phyloP scores from a whole-genome alignment of 2,329 filamentous ascomycete genomes.

The Penicillium sp. region DNA sequence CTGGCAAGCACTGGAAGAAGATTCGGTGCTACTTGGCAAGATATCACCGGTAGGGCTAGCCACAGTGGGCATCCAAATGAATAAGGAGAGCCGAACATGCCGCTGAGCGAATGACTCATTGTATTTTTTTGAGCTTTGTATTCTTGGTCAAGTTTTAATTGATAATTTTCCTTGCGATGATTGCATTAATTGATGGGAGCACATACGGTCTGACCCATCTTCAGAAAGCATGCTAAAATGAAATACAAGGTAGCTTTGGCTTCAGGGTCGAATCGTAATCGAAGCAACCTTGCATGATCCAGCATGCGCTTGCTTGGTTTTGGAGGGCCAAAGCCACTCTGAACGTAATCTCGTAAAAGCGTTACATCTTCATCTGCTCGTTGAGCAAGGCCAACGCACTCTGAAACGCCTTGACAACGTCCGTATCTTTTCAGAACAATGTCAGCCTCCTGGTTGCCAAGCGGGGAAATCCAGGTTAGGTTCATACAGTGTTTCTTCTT shows the following conservation, averaged over 20 bases:
- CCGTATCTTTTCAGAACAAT: slow-evolving; percentile 34
- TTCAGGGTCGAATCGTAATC: background rate
- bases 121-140: background rate
- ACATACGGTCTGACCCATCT: background rate
- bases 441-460: slow-evolving; percentile 14
- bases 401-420: slow-evolving; percentile 52
- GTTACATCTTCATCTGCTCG: slow-evolving; percentile 27
- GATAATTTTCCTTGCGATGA: background rate
- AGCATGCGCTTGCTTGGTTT: slow-evolving; percentile 4
- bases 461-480: slow-evolving; percentile 10
- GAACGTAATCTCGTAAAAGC: background rate
- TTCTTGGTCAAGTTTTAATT: background rate
- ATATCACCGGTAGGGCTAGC: slow-evolving; percentile 66
- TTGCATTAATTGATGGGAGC: background rate
- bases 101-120: background rate
- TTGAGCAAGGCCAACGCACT: slow-evolving; percentile 49
- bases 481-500: slow-evolving; percentile 78
- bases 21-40: slow-evolving; percentile 85
- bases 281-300: background rate
- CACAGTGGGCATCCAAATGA: slow-evolving; percentile 11
- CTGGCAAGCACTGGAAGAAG: slow-evolving; percentile 79
- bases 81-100: background rate
- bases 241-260: background rate
- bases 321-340: background rate
- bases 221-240: background rate